A percentile compares a stretch with the other conserved stretches of the same genome.
phyloP scores from a whole-genome alignment of 129 eudicot species.

The Arctium minus region DNA sequence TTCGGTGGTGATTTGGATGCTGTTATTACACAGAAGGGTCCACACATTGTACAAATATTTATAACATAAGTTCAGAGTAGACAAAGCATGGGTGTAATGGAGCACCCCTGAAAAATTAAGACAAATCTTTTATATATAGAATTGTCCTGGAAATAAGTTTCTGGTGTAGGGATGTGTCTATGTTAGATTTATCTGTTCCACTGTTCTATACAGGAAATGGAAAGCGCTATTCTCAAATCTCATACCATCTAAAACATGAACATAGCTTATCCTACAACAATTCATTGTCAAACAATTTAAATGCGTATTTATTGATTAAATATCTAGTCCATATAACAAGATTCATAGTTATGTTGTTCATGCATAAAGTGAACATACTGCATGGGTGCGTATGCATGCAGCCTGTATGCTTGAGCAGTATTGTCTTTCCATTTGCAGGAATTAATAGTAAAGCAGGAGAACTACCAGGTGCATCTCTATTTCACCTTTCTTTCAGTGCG shows the following conservation, averaged over 20 bases:
- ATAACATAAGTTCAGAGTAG: background rate
- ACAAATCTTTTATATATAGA: background rate
- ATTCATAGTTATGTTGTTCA: constrained; percentile 9
- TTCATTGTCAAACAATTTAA: background rate
- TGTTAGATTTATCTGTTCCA: background rate
- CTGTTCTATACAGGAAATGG: background rate
- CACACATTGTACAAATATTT: background rate
- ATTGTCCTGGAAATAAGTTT: constrained; percentile 4
- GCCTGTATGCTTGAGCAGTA: constrained; percentile 13
- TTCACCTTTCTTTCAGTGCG: constrained; percentile 46
- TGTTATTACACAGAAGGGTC: background rate
- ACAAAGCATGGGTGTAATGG: background rate
- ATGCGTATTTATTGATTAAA: background rate
- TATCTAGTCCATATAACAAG: background rate
- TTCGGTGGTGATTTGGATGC: background rate
- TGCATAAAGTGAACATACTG: background rate
- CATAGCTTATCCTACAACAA: background rate
- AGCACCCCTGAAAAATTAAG: background rate
- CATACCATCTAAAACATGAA: background rate
- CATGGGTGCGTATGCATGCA: constrained; percentile 13
- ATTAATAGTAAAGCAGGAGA: constrained; percentile 40
- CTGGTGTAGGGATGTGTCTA: background rate
- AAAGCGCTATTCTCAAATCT: background rate
- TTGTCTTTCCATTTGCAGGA: constrained; percentile 47
- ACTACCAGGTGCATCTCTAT: constrained; percentile 89